These are phyloP conservation scores for Hymenoscyphus occultus DNA, from an alignment of 2,329 filamentous ascomycete genomes.

Conservation along the genomic window DNA sequence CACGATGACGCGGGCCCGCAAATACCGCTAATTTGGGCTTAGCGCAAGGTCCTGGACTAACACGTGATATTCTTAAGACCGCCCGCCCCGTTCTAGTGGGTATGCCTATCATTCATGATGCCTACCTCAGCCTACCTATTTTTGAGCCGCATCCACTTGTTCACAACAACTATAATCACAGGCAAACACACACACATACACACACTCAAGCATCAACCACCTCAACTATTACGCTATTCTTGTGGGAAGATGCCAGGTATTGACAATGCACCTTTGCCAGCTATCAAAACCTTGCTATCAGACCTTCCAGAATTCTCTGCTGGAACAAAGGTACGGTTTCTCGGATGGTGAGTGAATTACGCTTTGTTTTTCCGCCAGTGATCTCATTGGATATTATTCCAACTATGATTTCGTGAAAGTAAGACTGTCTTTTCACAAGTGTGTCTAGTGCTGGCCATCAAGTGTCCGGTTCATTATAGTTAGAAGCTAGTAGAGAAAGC, in stretches of 20 bases:
- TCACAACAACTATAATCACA: not conserved
- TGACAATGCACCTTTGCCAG: constrained; percentile 33
- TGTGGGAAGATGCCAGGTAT: constrained; percentile 20
- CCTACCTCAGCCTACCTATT: no score
- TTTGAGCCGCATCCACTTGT: no score
- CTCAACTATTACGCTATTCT: not conserved
- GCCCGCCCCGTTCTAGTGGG: no score
- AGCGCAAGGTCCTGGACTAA: not conserved
- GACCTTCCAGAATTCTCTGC: constrained; percentile 26
- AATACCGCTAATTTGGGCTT: not conserved
- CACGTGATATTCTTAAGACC: no score
- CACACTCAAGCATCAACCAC: not conserved
- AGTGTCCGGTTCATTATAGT: no score
- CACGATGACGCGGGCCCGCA: constrained; percentile 1
- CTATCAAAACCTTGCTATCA: constrained; percentile 31
- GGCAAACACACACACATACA: not conserved
- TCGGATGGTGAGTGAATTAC: constrained; percentile 71
- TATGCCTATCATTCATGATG: no score
- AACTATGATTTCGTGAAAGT: not conserved
- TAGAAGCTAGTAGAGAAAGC: no score
- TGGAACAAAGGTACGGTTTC: constrained; percentile 78
- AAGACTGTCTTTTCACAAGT: not conserved
- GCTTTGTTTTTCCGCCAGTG: not conserved
- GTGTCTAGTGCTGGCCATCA: not conserved
- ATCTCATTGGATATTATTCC: not conserved